phyloP scores from a whole-genome alignment of 169 alveolate genomes.

The Cryptosporidium meleagridis region DNA sequence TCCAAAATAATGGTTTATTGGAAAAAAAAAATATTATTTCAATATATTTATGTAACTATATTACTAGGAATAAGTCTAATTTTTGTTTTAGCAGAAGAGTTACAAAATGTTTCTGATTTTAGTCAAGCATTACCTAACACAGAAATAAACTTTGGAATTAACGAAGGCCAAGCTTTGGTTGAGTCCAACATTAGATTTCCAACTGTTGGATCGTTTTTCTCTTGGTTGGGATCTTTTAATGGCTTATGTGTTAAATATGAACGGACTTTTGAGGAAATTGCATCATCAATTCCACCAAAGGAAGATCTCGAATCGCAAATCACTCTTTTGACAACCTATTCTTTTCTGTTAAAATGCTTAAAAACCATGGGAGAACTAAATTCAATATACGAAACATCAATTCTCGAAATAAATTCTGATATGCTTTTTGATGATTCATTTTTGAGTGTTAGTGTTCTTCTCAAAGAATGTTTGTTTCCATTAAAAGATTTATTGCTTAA shows the following conservation, averaged over 20 bases:
- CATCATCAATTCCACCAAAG: neutral
- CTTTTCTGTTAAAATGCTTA: neutral
- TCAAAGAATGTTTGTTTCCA: neutral
- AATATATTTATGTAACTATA: neutral
- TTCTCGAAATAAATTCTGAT: neutral
- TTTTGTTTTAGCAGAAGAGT: neutral
- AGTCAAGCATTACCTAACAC: neutral
- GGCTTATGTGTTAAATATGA: neutral
- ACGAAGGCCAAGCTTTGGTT: neutral
- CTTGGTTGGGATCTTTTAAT: conserved; percentile 4
- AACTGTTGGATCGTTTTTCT: neutral
- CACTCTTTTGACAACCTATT: neutral
- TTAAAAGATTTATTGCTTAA: neutral
- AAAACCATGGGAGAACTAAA: neutral
- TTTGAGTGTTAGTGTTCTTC: neutral
- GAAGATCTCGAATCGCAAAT: neutral
- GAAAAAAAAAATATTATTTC: neutral
- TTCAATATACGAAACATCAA: neutral
- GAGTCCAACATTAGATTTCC: neutral
- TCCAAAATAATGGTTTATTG: neutral
- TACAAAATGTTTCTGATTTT: neutral
- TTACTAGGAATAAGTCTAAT: neutral
- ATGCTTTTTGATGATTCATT: neutral
- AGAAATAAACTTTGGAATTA: neutral
- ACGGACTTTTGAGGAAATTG: neutral